A percentile compares a stretch with the other conserved stretches of the same genome.
Conservation (phyloP, 2,329 filamentous ascomycete species). For the Apiospora saccharicola region DNA sequence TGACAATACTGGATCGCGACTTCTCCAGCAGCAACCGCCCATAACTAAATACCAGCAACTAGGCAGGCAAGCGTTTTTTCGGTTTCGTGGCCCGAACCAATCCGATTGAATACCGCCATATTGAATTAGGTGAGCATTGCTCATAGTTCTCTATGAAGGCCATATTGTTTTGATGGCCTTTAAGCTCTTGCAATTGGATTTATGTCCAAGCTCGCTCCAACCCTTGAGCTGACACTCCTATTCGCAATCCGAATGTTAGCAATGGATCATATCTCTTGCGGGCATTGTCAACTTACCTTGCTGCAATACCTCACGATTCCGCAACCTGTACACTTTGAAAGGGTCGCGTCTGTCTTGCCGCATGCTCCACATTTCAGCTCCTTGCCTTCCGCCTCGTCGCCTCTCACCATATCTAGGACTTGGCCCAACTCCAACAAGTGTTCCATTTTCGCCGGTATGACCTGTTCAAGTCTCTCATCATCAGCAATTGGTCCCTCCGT, state of each 20-base stretch:
- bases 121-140: background rate
- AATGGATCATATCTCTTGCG: background rate
- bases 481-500: background rate
- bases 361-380: slow-evolving; percentile 8
- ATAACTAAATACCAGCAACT: background rate
- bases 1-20: background rate
- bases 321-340: slow-evolving; percentile 27
- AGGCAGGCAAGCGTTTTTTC: background rate
- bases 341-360: slow-evolving; percentile 29
- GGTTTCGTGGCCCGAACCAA: background rate
- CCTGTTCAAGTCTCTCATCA: background rate
- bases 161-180: slow-evolving; percentile 49
- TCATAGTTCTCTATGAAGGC: slow-evolving; percentile 27
- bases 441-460: slow-evolving; percentile 43
- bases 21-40: background rate
- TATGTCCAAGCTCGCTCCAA: slow-evolving; percentile 52
- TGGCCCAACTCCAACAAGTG: slow-evolving; percentile 39
- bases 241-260: background rate
- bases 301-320: slow-evolving; percentile 49
- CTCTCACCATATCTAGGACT: slow-evolving; percentile 35
- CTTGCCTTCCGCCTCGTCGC: slow-evolving; percentile 23
- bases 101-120: background rate
- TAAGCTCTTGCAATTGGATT: slow-evolving; percentile 52
- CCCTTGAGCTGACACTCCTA: slow-evolving; percentile 53
- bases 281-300: slow-evolving; percentile 46